Percentiles rank a stretch among this genome's conserved stretches.
Conservation (phyloP, 352 stramenopile species). For the Phytophthora megakarya region DNA sequence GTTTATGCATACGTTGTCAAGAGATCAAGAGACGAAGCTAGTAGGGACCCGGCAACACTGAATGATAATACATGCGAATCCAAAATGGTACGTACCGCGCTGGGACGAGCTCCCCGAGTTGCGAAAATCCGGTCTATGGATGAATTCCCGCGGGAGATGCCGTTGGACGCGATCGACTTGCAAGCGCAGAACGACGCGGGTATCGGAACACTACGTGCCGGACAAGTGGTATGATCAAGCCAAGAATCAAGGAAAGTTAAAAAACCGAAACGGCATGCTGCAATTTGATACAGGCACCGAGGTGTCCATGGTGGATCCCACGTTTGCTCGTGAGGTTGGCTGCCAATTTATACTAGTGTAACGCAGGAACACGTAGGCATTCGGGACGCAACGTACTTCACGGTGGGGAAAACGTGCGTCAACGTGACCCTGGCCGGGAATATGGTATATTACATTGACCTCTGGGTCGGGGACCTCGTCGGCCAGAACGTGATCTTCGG, state of each 20-base stretch:
- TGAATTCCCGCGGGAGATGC: neutral
- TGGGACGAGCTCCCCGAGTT: too few species aligned
- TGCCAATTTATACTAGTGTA: too few species aligned
- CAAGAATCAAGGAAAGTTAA: neutral
- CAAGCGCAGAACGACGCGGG: constrained; percentile 20
- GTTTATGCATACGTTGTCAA: too few species aligned
- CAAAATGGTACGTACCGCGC: too few species aligned
- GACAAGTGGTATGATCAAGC: too few species aligned
- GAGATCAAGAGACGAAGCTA: too few species aligned
- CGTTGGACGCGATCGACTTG: constrained; percentile 7
- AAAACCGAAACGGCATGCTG: constrained; percentile 18
- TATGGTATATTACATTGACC: too few species aligned
- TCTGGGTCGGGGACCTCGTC: too few species aligned
- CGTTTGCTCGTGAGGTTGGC: constrained; percentile 22
- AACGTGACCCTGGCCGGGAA: neutral
- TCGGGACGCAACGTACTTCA: neutral
- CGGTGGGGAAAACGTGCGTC: neutral
- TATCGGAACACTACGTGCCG: constrained; percentile 31
- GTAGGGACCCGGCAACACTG: too few species aligned
- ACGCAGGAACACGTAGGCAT: constrained; percentile 9
- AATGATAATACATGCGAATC: too few species aligned
- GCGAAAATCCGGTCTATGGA: too few species aligned
- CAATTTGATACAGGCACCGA: constrained; percentile 33
- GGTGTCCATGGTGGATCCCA: constrained; percentile 15
- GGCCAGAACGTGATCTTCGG: too few species aligned